phyloP scores from a whole-genome alignment of 768 basidiomycete genomes.

The Cystobasidium onofrii region DNA sequence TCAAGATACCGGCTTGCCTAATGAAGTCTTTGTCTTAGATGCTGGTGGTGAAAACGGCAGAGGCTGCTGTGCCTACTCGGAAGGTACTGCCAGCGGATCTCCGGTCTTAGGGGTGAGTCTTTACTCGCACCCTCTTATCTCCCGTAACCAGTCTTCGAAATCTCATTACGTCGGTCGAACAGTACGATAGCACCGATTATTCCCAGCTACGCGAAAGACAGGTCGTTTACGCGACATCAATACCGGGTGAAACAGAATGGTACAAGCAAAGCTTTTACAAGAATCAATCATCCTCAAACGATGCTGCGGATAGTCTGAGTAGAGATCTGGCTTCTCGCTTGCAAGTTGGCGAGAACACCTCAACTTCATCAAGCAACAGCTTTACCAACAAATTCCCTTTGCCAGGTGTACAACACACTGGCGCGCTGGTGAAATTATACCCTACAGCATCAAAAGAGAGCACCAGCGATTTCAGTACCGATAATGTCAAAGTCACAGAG shows the following conservation, averaged over 20 bases:
- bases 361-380: not conserved
- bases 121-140: no score
- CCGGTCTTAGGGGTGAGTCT: not conserved
- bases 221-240: slow-evolving; percentile 39
- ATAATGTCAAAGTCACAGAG: slow-evolving; percentile 35
- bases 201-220: slow-evolving; percentile 40
- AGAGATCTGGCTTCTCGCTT: not conserved
- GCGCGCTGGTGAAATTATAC: slow-evolving; percentile 36
- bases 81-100: slow-evolving; percentile 15
- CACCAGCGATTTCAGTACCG: slow-evolving; percentile 33
- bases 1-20: slow-evolving; percentile 42
- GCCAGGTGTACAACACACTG: slow-evolving; percentile 33
- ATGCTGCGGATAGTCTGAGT: not conserved
- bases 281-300: not conserved
- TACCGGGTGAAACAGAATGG: slow-evolving; percentile 42
- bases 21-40: slow-evolving; percentile 39
- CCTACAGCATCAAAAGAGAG: not conserved
- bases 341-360: not conserved
- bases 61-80: slow-evolving; percentile 5
- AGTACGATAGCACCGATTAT: slow-evolving; percentile 40
- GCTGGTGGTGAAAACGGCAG: slow-evolving; percentile 14
- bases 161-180: not conserved
- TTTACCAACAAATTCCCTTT: slow-evolving; percentile 35
- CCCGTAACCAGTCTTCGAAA: no score
- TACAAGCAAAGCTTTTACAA: not conserved